phyloP scores from a whole-genome alignment of 1,139 yeast genomes.

The Suhomyces yuchorum region DNA sequence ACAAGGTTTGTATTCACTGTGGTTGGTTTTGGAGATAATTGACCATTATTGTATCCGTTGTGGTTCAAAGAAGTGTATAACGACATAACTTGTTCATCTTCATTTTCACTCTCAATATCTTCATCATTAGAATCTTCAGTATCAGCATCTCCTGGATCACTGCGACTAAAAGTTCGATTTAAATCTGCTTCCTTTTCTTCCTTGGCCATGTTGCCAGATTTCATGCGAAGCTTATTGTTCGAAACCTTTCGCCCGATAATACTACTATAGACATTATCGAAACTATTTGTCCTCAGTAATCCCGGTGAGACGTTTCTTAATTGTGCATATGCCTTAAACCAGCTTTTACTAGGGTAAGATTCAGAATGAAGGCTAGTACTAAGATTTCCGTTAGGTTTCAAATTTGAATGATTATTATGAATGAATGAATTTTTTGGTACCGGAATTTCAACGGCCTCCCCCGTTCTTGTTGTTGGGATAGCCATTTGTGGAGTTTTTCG shows the following conservation, averaged over 20 bases:
- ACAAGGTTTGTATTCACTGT: slow-evolving; percentile 20
- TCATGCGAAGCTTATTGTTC: slow-evolving; percentile 20
- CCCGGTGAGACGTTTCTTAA: slow-evolving; percentile 23
- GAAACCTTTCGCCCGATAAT: slow-evolving; percentile 23
- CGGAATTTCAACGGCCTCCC: slow-evolving; percentile 78
- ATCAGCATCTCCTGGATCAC: slow-evolving; percentile 12
- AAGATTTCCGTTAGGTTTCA: neutral
- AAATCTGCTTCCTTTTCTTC: slow-evolving; percentile 14
- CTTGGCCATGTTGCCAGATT: slow-evolving; percentile 19
- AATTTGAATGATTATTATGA: neutral
- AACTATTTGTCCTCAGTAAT: slow-evolving; percentile 21
- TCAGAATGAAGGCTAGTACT: slow-evolving; percentile 6
- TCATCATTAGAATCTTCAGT: slow-evolving; percentile 14
- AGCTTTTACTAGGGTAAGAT: slow-evolving; percentile 16
- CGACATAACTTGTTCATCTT: slow-evolving; percentile 58
- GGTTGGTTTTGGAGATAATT: slow-evolving; percentile 30
- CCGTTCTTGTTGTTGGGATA: slow-evolving; percentile 78
- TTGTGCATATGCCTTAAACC: slow-evolving; percentile 33
- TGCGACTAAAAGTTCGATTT: slow-evolving; percentile 3
- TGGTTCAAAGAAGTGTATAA: slow-evolving; percentile 46
- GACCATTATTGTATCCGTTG: slow-evolving; percentile 18
- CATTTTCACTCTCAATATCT: slow-evolving; percentile 44
- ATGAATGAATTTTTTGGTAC: slow-evolving; percentile 37
- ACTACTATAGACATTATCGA: slow-evolving; percentile 25
- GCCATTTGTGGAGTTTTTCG: slow-evolving; percentile 79